Conservation (phyloP, 192 early-diverging fungal genomes). For the Mortierella claussenii region DNA sequence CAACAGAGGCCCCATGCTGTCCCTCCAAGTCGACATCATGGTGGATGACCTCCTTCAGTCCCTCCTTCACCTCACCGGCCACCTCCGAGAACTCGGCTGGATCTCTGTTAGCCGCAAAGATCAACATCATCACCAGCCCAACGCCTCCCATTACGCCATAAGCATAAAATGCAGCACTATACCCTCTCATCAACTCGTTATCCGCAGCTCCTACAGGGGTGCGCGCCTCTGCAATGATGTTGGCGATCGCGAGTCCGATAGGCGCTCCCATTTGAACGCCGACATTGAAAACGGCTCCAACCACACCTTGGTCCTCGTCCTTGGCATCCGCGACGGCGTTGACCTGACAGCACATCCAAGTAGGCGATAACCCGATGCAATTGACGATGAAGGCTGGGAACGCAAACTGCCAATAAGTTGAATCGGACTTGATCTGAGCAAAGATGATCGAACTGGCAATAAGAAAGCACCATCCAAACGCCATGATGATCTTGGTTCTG, state of each 20-base stretch:
- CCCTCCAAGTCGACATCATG: background rate
- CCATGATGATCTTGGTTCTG: constrained; percentile 26
- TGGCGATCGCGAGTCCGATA: constrained; percentile 47
- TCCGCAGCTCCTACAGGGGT: background rate
- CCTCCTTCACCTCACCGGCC: background rate
- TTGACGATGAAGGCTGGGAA: constrained; percentile 38
- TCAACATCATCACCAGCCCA: constrained; percentile 8
- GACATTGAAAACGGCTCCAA: constrained; percentile 40
- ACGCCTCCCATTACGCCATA: constrained; percentile 29
- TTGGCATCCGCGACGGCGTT: constrained; percentile 33
- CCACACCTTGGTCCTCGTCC: constrained; percentile 35
- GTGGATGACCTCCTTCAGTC: background rate
- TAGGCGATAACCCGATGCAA: constrained; percentile 21
- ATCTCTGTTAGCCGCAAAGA: constrained; percentile 1
- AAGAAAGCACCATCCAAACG: constrained; percentile 9
- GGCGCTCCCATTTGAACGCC: constrained; percentile 45
- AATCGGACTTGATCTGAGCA: constrained; percentile 11
- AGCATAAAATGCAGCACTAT: constrained; percentile 29
- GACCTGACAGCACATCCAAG: constrained; percentile 39
- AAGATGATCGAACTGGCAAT: constrained; percentile 19
- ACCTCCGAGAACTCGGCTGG: constrained; percentile 3
- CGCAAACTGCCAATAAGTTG: constrained; percentile 24
- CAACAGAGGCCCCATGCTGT: background rate
- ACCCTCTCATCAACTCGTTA: constrained; percentile 13
- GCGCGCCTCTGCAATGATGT: constrained; percentile 18